Evolutionary conservation across 192 early-diverging fungal genomes (phyloP).

Genomic region (Umbelopsis sp.): DNA sequence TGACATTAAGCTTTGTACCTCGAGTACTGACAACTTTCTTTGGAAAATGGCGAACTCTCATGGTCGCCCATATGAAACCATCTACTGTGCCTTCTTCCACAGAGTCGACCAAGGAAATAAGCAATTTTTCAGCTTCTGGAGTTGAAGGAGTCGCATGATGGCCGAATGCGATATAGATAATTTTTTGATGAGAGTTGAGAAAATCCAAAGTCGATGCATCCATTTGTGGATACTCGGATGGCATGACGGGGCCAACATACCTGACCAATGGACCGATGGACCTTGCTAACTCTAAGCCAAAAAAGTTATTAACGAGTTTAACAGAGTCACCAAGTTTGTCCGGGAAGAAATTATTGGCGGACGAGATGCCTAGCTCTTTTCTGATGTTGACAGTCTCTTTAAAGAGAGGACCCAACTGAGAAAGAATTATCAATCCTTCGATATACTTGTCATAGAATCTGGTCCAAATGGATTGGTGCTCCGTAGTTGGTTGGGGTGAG

Average conservation of each 20-base stretch:
- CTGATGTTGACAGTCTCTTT: background rate
- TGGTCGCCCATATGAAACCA: slow-evolving; percentile 36
- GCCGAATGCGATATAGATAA: slow-evolving; percentile 38
- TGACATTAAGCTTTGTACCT: background rate
- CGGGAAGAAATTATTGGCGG: background rate
- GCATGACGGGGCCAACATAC: slow-evolving; percentile 39
- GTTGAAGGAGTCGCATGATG: slow-evolving; percentile 12
- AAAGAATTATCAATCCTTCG: background rate
- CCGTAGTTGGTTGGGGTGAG: background rate
- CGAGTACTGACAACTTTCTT: background rate
- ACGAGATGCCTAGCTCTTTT: background rate
- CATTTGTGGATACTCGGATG: slow-evolving; percentile 17
- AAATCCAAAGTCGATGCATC: background rate
- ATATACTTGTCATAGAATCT: slow-evolving; percentile 14
- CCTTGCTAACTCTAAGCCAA: slow-evolving; percentile 29
- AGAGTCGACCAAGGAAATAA: slow-evolving; percentile 25
- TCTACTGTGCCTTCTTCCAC: slow-evolving; percentile 32
- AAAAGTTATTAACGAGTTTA: slow-evolving; percentile 31
- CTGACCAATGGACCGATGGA: slow-evolving; percentile 24
- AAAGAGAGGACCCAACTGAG: background rate
- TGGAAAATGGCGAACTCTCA: background rate
- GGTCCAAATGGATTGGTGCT: background rate
- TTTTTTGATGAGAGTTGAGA: slow-evolving; percentile 16
- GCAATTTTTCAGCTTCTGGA: slow-evolving; percentile 18
- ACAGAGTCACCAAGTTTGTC: slow-evolving; percentile 18